These are phyloP conservation scores for Diutina neorugosa DNA, from an alignment of 1,139 yeast species.

Conservation along the genomic window DNA sequence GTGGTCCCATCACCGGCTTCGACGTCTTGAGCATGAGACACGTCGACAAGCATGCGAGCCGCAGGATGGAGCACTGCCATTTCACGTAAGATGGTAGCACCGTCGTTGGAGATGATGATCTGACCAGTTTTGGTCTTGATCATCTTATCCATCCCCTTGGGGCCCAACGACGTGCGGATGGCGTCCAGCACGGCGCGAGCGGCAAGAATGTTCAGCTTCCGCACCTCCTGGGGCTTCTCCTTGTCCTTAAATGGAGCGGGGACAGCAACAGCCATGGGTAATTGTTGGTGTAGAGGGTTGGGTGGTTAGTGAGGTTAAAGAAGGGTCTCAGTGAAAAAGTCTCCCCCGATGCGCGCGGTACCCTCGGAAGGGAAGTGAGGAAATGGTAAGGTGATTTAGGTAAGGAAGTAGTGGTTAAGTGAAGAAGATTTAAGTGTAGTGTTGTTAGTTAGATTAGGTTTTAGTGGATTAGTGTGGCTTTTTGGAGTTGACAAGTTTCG, in stretches of 20 bases:
- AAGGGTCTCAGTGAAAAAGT: neutral
- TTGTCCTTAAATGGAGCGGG: slow-evolving; percentile 77
- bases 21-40: slow-evolving; percentile 93
- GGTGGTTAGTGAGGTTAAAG: neutral
- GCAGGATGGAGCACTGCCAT: slow-evolving; percentile 99
- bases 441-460: too few relatives aligned
- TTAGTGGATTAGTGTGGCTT: too few relatives aligned
- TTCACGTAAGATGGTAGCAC: slow-evolving; percentile 91
- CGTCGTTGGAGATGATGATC: slow-evolving; percentile 92
- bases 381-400: neutral
- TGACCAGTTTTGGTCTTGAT: slow-evolving; percentile 87
- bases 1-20: slow-evolving; percentile 99
- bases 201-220: slow-evolving; percentile 85
- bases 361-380: neutral
- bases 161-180: slow-evolving; percentile 92
- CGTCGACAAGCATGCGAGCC: slow-evolving; percentile 95
- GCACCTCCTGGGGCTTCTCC: slow-evolving; percentile 96
- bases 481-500: too few relatives aligned
- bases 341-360: neutral
- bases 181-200: slow-evolving; percentile 98
- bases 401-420: too few relatives aligned
- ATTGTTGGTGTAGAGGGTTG: neutral
- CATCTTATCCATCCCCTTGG: slow-evolving; percentile 99
- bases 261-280: neutral
- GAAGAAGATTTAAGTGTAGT: too few relatives aligned